Evolutionary conservation across 2,329 filamentous ascomycete species (phyloP), one percentile per base, ranked within the genome.

Genomic region (Chaetomium sp.): DNA sequence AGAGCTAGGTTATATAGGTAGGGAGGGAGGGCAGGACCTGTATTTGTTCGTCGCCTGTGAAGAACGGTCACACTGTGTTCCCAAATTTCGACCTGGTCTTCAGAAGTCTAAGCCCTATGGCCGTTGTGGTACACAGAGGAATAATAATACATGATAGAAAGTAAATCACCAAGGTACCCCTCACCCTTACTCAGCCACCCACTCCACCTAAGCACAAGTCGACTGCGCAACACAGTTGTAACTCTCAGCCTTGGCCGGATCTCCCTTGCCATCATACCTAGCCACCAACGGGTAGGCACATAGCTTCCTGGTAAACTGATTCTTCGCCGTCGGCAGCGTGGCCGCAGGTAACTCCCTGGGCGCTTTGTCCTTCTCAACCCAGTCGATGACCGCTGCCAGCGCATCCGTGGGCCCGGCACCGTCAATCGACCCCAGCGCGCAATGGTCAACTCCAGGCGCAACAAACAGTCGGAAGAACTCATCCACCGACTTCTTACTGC

Each of bases 391-490:
- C 4, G 73, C 71, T 66, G 72, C 70, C 14, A 79, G 62, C 0
- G 76, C 66, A 50, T 79, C 51, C 41, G 19, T 50, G 27, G 27
- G 46, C 47, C 47, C 47, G 53, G 19, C 51, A 41, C 6, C 50
- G 41, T 32, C 47, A 50, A 5, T 47, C 42, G 67, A 7, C 70
- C 61, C 8, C 58, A 56, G 8, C 53, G 66, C 1, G 75, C 74
- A 1, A 75, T 76, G 11, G 40, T 38, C 52, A 45, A 35, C 49
- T 49, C 10, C 14, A 44, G 19, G 8, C 52, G 42, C 1, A 65
- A 64, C 4, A 78, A 78, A 5, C 74, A 73, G 8, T 52, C 59
- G 62, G 79, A 82, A 64, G 82, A 79, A 2, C 66, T 69, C 69
- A 79, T 77, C 6, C 79, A 79, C 4, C 72, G 74, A 58, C 82